These are phyloP conservation scores for Ophiostoma montium DNA, from an alignment of 2,329 filamentous ascomycete species.

Conservation along the genomic window DNA sequence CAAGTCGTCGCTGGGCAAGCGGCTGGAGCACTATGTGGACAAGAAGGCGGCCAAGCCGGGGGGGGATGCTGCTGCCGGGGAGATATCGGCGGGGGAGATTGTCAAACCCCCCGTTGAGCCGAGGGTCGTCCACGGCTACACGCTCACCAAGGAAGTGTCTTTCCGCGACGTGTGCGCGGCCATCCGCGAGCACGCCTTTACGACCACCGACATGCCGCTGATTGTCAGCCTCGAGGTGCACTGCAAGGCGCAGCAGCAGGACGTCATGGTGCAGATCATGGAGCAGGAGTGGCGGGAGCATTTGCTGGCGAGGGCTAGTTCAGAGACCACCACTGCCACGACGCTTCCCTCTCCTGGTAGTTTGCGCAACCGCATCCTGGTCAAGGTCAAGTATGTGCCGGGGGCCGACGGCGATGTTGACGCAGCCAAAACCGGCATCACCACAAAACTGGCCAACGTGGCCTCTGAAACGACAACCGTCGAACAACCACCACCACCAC, in stretches of 20 bases:
- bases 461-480: background rate
- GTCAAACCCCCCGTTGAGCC: constrained; percentile 51
- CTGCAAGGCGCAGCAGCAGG: constrained; percentile 65
- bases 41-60: constrained; percentile 17
- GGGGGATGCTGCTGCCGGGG: constrained; percentile 1
- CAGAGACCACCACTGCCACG: background rate
- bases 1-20: constrained; percentile 33
- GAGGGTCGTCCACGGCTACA: constrained; percentile 74
- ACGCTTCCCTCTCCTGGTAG: constrained; percentile 53
- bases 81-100: too few relatives aligned
- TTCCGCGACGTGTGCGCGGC: constrained; percentile 77
- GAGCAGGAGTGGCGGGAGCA: constrained; percentile 63
- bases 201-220: constrained; percentile 62
- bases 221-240: constrained; percentile 93
- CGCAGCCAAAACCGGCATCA: background rate
- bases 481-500: constrained; percentile 6
- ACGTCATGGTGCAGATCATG: constrained; percentile 88
- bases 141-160: constrained; percentile 73
- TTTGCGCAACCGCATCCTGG: constrained; percentile 63
- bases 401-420: constrained; percentile 1
- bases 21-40: constrained; percentile 22
- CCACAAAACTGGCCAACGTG: constrained; percentile 1
- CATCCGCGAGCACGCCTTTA: constrained; percentile 68
- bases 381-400: constrained; percentile 64
- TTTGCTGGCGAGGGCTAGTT: constrained; percentile 42